Evolutionary conservation across 2,329 filamentous ascomycete species (phyloP).

Genomic region (Botrytis galanthina): DNA sequence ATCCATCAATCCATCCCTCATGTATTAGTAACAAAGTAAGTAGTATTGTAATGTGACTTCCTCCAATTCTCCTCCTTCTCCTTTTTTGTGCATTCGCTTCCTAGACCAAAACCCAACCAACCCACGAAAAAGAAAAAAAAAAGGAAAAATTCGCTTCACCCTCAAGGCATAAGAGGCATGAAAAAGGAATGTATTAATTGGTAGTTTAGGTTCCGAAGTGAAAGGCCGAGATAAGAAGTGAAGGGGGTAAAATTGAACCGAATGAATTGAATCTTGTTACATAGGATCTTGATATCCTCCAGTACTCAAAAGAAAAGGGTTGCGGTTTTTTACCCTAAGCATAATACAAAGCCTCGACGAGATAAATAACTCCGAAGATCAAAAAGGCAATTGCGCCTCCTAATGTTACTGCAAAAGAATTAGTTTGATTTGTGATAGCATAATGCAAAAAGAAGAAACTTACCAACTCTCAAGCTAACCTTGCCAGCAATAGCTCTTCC

Average conservation of each 20-base stretch:
- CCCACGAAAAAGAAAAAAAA: not conserved
- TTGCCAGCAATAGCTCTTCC: slow-evolving; percentile 88
- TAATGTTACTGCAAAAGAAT: slow-evolving; percentile 68
- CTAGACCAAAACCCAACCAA: slow-evolving; percentile 8
- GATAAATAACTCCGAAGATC: slow-evolving; percentile 86
- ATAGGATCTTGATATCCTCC: not conserved
- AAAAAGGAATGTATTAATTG: not conserved
- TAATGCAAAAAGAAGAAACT: slow-evolving; percentile 44
- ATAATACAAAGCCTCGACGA: slow-evolving; percentile 73
- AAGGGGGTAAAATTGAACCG: not conserved
- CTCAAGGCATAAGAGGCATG: not conserved
- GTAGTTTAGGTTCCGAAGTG: not conserved
- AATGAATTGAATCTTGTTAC: slow-evolving; percentile 9
- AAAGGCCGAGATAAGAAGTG: not conserved
- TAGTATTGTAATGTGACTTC: not conserved
- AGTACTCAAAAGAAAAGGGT: not conserved
- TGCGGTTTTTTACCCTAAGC: slow-evolving; percentile 24
- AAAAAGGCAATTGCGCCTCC: slow-evolving; percentile 90
- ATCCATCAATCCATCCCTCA: not conserved
- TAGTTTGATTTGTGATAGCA: slow-evolving; percentile 23
- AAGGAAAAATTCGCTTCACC: not conserved
- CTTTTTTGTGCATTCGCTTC: not conserved
- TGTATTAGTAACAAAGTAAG: slow-evolving; percentile 14
- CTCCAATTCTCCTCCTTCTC: too few species aligned
- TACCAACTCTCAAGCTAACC: slow-evolving; percentile 94